These are phyloP conservation scores for Phytophthora sp. DNA, from an alignment of 352 stramenopile species.

Conservation along the genomic window DNA sequence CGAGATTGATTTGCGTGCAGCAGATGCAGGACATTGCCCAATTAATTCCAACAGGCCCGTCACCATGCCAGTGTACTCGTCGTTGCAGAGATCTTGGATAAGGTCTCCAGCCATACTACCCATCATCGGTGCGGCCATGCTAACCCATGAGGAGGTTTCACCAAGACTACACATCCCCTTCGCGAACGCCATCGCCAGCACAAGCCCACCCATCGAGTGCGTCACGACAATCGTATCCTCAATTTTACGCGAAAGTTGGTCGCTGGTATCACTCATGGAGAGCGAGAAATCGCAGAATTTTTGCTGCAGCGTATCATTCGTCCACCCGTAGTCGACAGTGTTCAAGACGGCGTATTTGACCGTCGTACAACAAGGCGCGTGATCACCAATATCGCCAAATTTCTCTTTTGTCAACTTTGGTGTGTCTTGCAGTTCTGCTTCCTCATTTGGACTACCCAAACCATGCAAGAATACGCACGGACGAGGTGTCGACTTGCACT, in stretches of 20 bases:
- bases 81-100: constrained; percentile 7
- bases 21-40: constrained; percentile 1
- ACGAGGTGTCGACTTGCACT: too few relatives aligned
- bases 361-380: constrained; percentile 18
- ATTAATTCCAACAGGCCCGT: neutral
- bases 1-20: neutral
- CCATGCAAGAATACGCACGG: too few relatives aligned
- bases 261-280: constrained; percentile 16
- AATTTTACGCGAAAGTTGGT: constrained; percentile 1
- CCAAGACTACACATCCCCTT: constrained; percentile 15
- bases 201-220: constrained; percentile 31
- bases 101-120: constrained; percentile 28
- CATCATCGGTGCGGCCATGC: constrained; percentile 19
- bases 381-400: too few relatives aligned
- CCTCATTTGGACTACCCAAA: too few relatives aligned
- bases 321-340: constrained; percentile 14
- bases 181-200: constrained; percentile 15
- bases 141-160: constrained; percentile 16
- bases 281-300: constrained; percentile 24
- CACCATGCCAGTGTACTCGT: neutral
- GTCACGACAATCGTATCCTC: constrained; percentile 25
- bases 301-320: constrained; percentile 4
- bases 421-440: too few relatives aligned
- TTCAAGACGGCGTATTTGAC: constrained; percentile 26
- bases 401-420: too few relatives aligned